phyloP scores from a whole-genome alignment of 768 basidiomycete genomes.

The Leccinum rimulosum region DNA sequence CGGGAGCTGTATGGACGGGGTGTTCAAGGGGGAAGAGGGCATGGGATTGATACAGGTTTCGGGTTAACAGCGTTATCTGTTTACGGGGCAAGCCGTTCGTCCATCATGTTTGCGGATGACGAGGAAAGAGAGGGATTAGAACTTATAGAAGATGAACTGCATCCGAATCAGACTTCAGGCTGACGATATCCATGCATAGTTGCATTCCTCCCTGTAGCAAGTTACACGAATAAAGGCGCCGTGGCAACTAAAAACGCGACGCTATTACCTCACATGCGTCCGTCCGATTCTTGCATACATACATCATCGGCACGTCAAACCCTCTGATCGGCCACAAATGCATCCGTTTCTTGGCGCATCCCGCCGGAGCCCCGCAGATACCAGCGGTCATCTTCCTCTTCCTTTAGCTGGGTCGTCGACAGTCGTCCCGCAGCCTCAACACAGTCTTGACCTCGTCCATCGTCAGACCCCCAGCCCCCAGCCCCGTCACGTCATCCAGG shows the following conservation, averaged over 20 bases:
- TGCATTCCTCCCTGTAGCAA: too few relatives aligned
- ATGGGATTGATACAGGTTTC: too few relatives aligned
- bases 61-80: too few relatives aligned
- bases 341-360: neutral
- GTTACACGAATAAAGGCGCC: neutral
- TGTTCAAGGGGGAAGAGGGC: too few relatives aligned
- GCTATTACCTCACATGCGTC: neutral
- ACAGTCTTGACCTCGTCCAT: conserved; percentile 61
- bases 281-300: neutral
- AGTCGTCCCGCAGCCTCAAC: conserved; percentile 46
- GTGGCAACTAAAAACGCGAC: neutral
- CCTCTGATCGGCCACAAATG: too few relatives aligned
- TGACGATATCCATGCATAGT: too few relatives aligned
- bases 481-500: conserved; percentile 41
- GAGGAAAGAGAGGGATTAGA: too few relatives aligned
- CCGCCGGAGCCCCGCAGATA: neutral
- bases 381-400: neutral
- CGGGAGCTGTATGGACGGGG: too few relatives aligned
- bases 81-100: too few relatives aligned
- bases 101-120: too few relatives aligned
- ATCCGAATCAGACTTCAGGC: too few relatives aligned
- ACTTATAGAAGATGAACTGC: too few relatives aligned
- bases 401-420: conserved; percentile 15
- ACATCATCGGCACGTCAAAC: neutral
- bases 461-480: conserved; percentile 61